Conservation (phyloP, 2,329 filamentous ascomycete genomes). For the Cytospora piceicola region DNA sequence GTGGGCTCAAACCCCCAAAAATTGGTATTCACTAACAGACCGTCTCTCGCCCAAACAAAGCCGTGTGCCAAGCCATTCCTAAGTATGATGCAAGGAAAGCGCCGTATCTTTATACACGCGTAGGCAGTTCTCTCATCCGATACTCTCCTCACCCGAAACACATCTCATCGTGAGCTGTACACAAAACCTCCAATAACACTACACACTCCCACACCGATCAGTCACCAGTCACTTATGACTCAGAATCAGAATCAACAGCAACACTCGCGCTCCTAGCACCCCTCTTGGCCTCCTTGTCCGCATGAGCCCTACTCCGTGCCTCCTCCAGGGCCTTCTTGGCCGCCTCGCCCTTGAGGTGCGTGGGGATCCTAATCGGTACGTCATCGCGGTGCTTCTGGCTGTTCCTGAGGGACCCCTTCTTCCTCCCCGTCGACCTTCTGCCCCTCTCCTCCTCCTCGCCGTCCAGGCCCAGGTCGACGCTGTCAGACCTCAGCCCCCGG, state of each 20-base stretch:
- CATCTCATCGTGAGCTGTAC: no score
- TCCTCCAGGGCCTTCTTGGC: conserved; percentile 15
- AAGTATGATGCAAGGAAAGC: not conserved
- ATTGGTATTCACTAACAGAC: not conserved
- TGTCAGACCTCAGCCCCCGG: not conserved
- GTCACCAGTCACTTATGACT: not conserved
- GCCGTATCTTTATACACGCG: not conserved
- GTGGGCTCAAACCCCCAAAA: not conserved
- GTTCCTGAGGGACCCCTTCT: not conserved
- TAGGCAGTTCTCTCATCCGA: no score
- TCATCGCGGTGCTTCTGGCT: not conserved
- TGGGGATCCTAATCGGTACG: conserved; percentile 13
- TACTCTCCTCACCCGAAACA: not conserved
- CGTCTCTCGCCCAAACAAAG: not conserved
- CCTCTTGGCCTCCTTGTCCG: conserved; percentile 1
- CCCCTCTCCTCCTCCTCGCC: not conserved
- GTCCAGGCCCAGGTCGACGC: conserved; percentile 9
- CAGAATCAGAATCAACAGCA: conserved; percentile 24
- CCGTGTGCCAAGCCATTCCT: not conserved
- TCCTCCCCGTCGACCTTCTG: not conserved
- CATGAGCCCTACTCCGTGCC: not conserved
- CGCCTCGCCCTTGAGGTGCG: conserved; percentile 20
- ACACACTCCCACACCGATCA: not conserved
- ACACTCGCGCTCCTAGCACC: conserved; percentile 11
- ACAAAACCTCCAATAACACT: not conserved